Conservation (phyloP, 148 eudicot species). For the Spergularia bocconei region DNA sequence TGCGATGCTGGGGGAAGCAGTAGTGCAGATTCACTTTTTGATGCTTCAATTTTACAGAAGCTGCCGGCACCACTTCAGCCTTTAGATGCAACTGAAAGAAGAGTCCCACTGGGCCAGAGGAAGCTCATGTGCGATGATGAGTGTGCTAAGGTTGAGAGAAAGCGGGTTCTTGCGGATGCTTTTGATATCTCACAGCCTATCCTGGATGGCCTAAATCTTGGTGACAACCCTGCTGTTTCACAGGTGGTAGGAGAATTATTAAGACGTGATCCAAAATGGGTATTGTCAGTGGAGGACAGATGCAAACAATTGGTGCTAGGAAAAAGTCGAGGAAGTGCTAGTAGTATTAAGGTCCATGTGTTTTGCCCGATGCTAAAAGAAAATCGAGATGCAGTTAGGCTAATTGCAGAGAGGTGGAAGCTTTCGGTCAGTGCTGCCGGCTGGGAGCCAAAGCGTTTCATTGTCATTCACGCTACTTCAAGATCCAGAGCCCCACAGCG, state of each 20-base stretch:
- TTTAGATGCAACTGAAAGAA: conserved; percentile 57
- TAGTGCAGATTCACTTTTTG: conserved; percentile 49
- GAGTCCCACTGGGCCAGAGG: conserved; percentile 79
- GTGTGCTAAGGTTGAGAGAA: conserved; percentile 71
- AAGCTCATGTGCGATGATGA: conserved; percentile 88
- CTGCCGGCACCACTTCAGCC: conserved; percentile 78
- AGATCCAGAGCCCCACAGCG: conserved; percentile 82
- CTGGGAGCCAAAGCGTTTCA: conserved; percentile 91
- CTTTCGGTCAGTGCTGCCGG: conserved; percentile 74
- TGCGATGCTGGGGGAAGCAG: conserved; percentile 77
- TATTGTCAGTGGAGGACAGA: conserved; percentile 84
- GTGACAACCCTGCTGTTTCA: conserved; percentile 57
- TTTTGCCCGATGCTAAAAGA: conserved; percentile 88
- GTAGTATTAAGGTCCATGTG: conserved; percentile 65
- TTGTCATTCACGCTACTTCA: conserved; percentile 67
- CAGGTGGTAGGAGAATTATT: conserved; percentile 57
- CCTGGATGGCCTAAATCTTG: conserved; percentile 75
- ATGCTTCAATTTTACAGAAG: conserved; percentile 74
- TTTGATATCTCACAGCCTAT: conserved; percentile 65
- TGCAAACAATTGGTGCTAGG: conserved; percentile 84
- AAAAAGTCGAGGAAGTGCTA: conserved; percentile 49
- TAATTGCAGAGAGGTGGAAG: conserved; percentile 96
- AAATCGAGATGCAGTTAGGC: conserved; percentile 77
- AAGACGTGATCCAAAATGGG: conserved; percentile 91
- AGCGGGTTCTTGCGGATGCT: conserved; percentile 85